Conservation (phyloP, 23 red algal genomes). For the Gracilaria caudata region DNA sequence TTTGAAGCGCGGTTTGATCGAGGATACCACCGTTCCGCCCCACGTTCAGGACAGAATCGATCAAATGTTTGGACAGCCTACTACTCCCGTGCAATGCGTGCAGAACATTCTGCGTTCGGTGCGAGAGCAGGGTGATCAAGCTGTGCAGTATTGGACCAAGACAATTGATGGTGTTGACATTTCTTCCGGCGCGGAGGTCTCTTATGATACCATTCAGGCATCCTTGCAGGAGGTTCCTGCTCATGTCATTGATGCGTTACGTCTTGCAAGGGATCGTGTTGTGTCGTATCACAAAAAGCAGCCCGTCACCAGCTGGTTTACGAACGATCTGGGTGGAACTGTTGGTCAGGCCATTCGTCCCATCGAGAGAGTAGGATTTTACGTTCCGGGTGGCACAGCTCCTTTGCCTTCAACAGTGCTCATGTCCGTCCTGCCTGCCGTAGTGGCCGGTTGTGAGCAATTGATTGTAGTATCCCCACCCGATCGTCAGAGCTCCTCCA, state of each 20-base stretch:
- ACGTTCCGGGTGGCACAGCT: constrained; percentile 99
- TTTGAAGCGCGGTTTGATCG: constrained; percentile 69
- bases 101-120: constrained; percentile 77
- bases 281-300: constrained; percentile 78
- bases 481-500: constrained; percentile 20
- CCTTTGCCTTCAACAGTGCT: constrained; percentile 91
- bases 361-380: constrained; percentile 91
- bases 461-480: constrained; percentile 90
- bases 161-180: constrained; percentile 79
- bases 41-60: constrained; percentile 72
- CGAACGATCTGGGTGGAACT: constrained; percentile 77
- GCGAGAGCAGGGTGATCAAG: constrained; percentile 64
- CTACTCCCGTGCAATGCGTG: constrained; percentile 79
- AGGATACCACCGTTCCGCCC: constrained; percentile 74
- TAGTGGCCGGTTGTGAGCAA: constrained; percentile 80
- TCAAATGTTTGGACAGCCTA: constrained; percentile 68
- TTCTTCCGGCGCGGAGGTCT: constrained; percentile 45
- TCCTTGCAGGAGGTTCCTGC: constrained; percentile 29
- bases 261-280: constrained; percentile 70
- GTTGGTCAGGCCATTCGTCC: constrained; percentile 87
- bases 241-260: constrained; percentile 55
- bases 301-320: constrained; percentile 88
- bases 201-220: constrained; percentile 23
- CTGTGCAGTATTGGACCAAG: constrained; percentile 71
- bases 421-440: constrained; percentile 90